Conservation (phyloP, 345 rosid genomes). For the Camelina neglecta region DNA sequence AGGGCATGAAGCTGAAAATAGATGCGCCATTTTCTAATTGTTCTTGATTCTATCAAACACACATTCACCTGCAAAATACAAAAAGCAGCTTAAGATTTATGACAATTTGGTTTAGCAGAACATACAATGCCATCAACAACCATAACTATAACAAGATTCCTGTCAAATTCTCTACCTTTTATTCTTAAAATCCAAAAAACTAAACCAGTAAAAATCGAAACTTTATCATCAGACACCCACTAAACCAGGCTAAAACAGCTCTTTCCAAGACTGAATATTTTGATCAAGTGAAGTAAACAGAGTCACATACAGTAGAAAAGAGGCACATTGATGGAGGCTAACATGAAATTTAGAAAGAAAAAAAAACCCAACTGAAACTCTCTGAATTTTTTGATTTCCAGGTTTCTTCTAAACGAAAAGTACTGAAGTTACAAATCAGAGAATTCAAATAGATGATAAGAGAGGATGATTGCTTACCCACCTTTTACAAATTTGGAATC, state of each 20-base stretch:
- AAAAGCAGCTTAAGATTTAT: background rate
- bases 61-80: slow-evolving; percentile 54
- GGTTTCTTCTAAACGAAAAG: background rate
- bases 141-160: background rate
- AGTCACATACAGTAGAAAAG: background rate
- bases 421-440: background rate
- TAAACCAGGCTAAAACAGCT: background rate
- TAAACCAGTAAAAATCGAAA: background rate
- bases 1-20: slow-evolving; percentile 66
- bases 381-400: background rate
- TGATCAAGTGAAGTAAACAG: slow-evolving; percentile 3
- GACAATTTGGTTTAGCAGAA: background rate
- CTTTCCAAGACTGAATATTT: background rate
- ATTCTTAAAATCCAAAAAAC: background rate
- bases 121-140: background rate
- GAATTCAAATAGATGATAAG: background rate
- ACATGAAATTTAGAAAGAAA: background rate
- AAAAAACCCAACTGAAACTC: background rate
- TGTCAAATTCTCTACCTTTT: background rate
- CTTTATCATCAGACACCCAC: background rate
- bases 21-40: slow-evolving; percentile 59
- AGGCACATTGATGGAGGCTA: background rate
- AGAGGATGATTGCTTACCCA: slow-evolving; percentile 11
- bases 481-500: background rate
- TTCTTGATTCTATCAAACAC: slow-evolving; percentile 41